Percentiles rank a stretch among this genome's conserved stretches.
Conservation (phyloP, 768 basidiomycete genomes). For the Boletus edulis region DNA sequence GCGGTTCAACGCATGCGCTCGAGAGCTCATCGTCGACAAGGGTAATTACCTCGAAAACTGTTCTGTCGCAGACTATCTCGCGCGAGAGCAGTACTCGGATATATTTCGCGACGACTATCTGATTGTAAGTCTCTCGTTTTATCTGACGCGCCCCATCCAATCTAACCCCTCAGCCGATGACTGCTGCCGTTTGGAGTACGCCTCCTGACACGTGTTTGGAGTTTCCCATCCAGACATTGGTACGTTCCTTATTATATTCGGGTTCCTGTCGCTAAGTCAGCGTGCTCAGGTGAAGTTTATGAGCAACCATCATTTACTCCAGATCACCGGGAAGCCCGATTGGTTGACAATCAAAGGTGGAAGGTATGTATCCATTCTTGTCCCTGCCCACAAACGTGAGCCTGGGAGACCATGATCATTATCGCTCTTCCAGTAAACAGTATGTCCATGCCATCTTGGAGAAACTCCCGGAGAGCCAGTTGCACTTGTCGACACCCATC, state of each 20-base stretch:
- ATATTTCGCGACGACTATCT: slow-evolving; percentile 74
- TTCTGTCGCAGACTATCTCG: slow-evolving; percentile 55
- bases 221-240: slow-evolving; percentile 69
- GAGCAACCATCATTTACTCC: slow-evolving; percentile 73
- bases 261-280: neutral
- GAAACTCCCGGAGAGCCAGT: slow-evolving; percentile 46
- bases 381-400: neutral
- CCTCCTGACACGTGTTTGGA: slow-evolving; percentile 69
- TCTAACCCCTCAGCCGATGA: slow-evolving; percentile 57
- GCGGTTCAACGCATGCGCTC: slow-evolving; percentile 69
- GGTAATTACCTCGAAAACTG: slow-evolving; percentile 27
- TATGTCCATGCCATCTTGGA: slow-evolving; percentile 66
- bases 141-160: neutral
- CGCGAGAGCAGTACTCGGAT: slow-evolving; percentile 62
- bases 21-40: slow-evolving; percentile 39
- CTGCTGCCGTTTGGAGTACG: slow-evolving; percentile 78
- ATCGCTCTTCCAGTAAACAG: slow-evolving; percentile 40
- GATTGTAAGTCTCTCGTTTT: slow-evolving; percentile 45
- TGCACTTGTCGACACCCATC: slow-evolving; percentile 63
- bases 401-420: neutral
- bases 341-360: slow-evolving; percentile 76
- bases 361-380: slow-evolving; percentile 43
- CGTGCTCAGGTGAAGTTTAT: slow-evolving; percentile 57
- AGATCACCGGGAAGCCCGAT: slow-evolving; percentile 64
- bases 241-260: slow-evolving; percentile 20